Base-by-base conservation (phyloP, 2,329 filamentous ascomycete species). In the Hymenotorrendiella dingleyae region DNA sequence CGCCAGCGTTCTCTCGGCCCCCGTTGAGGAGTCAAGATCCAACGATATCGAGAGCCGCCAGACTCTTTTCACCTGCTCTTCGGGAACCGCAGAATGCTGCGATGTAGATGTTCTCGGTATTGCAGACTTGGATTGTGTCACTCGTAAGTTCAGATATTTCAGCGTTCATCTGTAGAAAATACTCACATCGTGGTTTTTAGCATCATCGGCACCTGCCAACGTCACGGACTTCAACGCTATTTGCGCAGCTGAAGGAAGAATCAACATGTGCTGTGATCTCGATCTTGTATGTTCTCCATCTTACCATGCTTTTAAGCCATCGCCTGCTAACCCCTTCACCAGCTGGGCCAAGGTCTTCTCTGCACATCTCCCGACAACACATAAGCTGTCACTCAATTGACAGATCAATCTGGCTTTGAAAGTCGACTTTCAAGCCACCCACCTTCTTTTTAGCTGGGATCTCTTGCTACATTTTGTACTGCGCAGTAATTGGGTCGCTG, bases 81-180 rank as follows among this genome's bases (percentile, higher is more conserved):
- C 23, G 14, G 26, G 14, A 51, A 65, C 53, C 23, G 55, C 72
- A 3, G 69, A 74, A 50, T 83, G 79, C 68, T 83, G 79, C 58
- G 73, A 77, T 11, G 78, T 76, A 19, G 74, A 82, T 50, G 69
- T 82, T 24, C 70, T 82, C 28, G 71, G 74, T 46, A 48, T 80
- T 45, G 74, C 71, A 3, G 65, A 76, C 58, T 64, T 80, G 19
- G 65, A 82, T 66, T 83, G 79, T 60, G 62, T 55, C 14, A 58
- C 64, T 45, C 75, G 76, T 78, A 65, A 41, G 43, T 38, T n/a
- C n/a, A n/a, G n/a, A n/a, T n/a, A n/a, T n/a, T n/a, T n/a, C n/a
- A n/a, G n/a, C n/a, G n/a, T n/a, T n/a, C n/a, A n/a, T n/a, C n/a
- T n/a, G n/a, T n/a, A n/a, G n/a, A n/a, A n/a, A n/a, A n/a, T n/a